phyloP scores from a whole-genome alignment of 1,284 basidiomycete genomes.

The Fomitopsis pinicola region DNA sequence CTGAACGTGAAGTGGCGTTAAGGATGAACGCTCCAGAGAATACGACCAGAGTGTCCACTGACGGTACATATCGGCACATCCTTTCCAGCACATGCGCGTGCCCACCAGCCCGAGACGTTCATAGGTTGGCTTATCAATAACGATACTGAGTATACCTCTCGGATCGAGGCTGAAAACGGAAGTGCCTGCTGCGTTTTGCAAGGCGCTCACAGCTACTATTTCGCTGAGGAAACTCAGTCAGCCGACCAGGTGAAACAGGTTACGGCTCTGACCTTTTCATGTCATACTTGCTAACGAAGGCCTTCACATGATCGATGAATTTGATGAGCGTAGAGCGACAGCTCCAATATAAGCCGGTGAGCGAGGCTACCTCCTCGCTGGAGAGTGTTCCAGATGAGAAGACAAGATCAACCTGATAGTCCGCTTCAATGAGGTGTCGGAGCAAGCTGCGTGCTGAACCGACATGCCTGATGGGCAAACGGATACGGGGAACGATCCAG shows the following conservation, averaged over 20 bases:
- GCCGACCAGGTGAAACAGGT: too few relatives aligned
- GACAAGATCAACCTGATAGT: constrained; percentile 48
- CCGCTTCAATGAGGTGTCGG: neutral
- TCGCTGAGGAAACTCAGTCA: constrained; percentile 3
- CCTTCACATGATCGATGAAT: constrained; percentile 32
- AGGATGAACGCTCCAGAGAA: neutral
- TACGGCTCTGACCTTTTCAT: constrained; percentile 10
- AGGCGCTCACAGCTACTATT: constrained; percentile 26
- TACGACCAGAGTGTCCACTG: constrained; percentile 13
- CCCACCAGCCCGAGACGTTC: constrained; percentile 55
- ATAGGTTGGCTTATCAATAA: constrained; percentile 50
- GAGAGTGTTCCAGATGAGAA: constrained; percentile 35
- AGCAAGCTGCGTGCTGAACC: neutral
- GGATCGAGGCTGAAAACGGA: constrained; percentile 65
- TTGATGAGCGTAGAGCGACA: constrained; percentile 37
- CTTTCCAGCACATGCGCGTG: constrained; percentile 37
- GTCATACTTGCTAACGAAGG: constrained; percentile 18
- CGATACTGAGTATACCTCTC: constrained; percentile 50
- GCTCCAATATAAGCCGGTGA: constrained; percentile 39
- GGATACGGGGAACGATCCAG: neutral
- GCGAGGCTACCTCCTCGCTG: constrained; percentile 33
- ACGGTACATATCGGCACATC: constrained; percentile 44
- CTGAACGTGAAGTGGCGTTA: constrained; percentile 23
- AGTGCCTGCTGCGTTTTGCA: constrained; percentile 26
- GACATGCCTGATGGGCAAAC: neutral